These are phyloP conservation scores for Codiaeum variegatum DNA, from an alignment of 441 rosid genomes.

Conservation along the genomic window DNA sequence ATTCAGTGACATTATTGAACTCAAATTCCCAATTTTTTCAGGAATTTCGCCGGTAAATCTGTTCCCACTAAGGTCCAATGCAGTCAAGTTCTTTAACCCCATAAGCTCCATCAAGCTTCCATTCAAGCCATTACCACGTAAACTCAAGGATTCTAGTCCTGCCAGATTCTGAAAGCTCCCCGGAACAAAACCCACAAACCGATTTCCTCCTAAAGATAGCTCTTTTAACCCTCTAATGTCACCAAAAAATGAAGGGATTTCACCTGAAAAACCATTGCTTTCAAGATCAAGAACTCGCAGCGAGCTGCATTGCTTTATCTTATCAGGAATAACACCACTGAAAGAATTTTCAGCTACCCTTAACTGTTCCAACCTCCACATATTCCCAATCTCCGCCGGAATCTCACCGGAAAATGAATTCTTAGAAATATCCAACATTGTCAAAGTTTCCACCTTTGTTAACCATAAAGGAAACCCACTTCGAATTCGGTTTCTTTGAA, in stretches of 20 bases:
- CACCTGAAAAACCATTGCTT: conserved; percentile 58
- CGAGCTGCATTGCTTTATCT: conserved; percentile 60
- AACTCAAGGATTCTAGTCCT: conserved; percentile 46
- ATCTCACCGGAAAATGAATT: conserved; percentile 60
- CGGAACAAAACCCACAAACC: conserved; percentile 62
- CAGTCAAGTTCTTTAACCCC: conserved; percentile 53
- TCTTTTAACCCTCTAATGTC: conserved; percentile 53
- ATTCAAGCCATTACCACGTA: conserved; percentile 50
- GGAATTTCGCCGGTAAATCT: conserved; percentile 66
- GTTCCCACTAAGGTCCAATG: conserved; percentile 71
- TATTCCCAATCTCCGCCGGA: conserved; percentile 56
- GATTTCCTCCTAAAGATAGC: conserved; percentile 58
- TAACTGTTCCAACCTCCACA: conserved; percentile 52
- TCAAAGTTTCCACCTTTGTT: conserved; percentile 37
- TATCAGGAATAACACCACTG: conserved; percentile 50
- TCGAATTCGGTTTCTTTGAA: conserved; percentile 48
- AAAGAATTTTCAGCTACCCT: conserved; percentile 71
- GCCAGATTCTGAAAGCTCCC: conserved; percentile 43
- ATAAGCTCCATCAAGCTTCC: conserved; percentile 65
- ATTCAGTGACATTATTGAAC: conserved; percentile 50
- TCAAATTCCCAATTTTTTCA: conserved; percentile 56
- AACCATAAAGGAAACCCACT: conserved; percentile 72
- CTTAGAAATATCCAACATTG: conserved; percentile 60
- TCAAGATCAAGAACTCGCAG: conserved; percentile 59
- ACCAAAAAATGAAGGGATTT: conserved; percentile 58